These are phyloP conservation scores for Sutorius australiensis DNA, from an alignment of 768 basidiomycete species.

Conservation along the genomic window DNA sequence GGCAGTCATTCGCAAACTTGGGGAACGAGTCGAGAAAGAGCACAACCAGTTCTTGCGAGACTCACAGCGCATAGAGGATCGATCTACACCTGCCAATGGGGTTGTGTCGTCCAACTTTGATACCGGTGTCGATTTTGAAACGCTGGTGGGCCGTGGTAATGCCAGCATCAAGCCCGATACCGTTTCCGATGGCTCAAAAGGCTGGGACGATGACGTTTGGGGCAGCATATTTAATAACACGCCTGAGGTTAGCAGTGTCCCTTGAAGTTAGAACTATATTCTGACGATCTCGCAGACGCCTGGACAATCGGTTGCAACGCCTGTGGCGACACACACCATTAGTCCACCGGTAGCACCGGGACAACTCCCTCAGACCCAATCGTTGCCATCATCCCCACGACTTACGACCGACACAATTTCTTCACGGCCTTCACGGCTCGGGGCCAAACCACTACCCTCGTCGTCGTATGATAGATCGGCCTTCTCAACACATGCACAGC, in stretches of 20 bases:
- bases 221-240: conserved; percentile 64
- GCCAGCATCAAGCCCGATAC: conserved; percentile 46
- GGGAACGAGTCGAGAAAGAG: conserved; percentile 88
- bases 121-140: conserved; percentile 80
- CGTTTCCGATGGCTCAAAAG: conserved; percentile 34
- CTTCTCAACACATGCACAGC: conserved; percentile 26
- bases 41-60: conserved; percentile 91
- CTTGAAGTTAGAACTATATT: not conserved
- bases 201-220: conserved; percentile 87
- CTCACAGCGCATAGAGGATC: conserved; percentile 85
- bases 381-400: conserved; percentile 39
- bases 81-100: conserved; percentile 49
- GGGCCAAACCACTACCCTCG: conserved; percentile 34
- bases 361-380: conserved; percentile 28
- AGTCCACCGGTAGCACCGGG: conserved; percentile 11
- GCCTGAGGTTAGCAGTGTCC: conserved; percentile 20
- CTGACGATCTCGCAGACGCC: conserved; percentile 16
- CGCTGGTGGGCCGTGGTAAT: conserved; percentile 64
- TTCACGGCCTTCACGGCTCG: conserved; percentile 39
- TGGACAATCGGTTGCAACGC: conserved; percentile 12
- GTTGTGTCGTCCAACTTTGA: conserved; percentile 33
- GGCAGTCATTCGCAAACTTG: conserved; percentile 69
- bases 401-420: conserved; percentile 27
- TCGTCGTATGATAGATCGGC: conserved; percentile 33
- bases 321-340: conserved; percentile 12